Evolutionary conservation across 257 asterid genomes (phyloP), one percentile per base, ranked within the genome.

Genomic region (Eucommia ulmoides): DNA sequence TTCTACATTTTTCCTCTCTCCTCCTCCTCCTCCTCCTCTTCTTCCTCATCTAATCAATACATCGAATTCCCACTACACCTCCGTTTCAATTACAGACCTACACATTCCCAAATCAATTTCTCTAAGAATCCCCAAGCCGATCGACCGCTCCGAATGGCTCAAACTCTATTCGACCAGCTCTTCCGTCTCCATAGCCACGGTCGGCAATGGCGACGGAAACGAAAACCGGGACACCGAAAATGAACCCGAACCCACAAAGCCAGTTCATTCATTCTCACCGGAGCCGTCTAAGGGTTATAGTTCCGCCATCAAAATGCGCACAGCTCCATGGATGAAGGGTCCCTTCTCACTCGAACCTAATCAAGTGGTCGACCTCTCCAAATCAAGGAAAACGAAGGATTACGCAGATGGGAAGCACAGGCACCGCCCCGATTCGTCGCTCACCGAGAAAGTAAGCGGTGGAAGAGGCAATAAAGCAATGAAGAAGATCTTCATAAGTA

Each of bases 301-400:
- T 51, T 64, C 80, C 49, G 51, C 58, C 42, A 44, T 73, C 54
- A 80, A 76, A 70, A 88, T 81, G 3, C 96, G 88, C 53, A 89
- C 87, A 33, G 88, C 98, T 59, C 98, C 98, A 33, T 85, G 98
- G 98, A 85, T 85, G 92, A 78, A 60, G 63, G 77, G 69, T 22
- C 83, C 88, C 38, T 93, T 85, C 10, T 64, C 74, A 22, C 77
- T 89, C 24, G 76, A 78, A 68, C 76, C 77, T 60, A 65, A 56
- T 33, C 81, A 83, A 61, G 66, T 84, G 3, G 23, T 85, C 70
- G 62, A 77, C 50, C 55, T 76, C 45, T 54, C 53, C 41, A 78
- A 50, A 65, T 59, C 50, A 49, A 78, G 66, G 59, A 60, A 21
- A 19, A 77, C 35, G 55, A 80, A 56, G 66, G 81, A 61, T 33